A percentile compares a stretch with the other conserved stretches of the same genome.
Evolutionary conservation across 2,329 filamentous ascomycete species (phyloP).

Genomic region (Waltergamsia citrina): DNA sequence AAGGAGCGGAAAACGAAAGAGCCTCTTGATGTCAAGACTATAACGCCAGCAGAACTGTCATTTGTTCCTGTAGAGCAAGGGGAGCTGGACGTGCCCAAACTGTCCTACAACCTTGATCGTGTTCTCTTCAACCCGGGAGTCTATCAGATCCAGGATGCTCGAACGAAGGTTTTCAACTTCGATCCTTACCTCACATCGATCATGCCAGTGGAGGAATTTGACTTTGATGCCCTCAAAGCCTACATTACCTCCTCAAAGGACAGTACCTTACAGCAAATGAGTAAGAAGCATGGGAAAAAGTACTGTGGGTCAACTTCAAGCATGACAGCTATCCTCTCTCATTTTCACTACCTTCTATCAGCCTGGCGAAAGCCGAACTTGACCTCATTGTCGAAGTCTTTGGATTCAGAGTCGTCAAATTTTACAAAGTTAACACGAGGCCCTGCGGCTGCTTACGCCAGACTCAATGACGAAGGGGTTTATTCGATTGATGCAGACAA

Average conservation of each 20-base stretch:
- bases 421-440: slow-evolving; percentile 67
- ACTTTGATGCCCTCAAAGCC: slow-evolving; percentile 75
- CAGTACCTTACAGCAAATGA: slow-evolving; percentile 56
- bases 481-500: slow-evolving; percentile 98
- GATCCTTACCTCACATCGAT: slow-evolving; percentile 89
- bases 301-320: slow-evolving; percentile 95
- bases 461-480: slow-evolving; percentile 70
- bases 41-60: slow-evolving; percentile 7
- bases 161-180: slow-evolving; percentile 88
- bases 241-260: slow-evolving; percentile 94
- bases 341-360: slow-evolving; percentile 90
- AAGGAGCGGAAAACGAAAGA: not conserved
- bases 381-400: slow-evolving; percentile 55
- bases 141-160: slow-evolving; percentile 81
- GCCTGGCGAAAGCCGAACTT: slow-evolving; percentile 67
- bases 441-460: slow-evolving; percentile 73
- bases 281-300: slow-evolving; percentile 57
- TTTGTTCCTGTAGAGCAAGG: slow-evolving; percentile 20
- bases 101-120: slow-evolving; percentile 70
- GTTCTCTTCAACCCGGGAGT: slow-evolving; percentile 95
- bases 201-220: slow-evolving; percentile 88
- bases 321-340: slow-evolving; percentile 79
- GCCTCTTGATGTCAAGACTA: slow-evolving; percentile 1
- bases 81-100: slow-evolving; percentile 39
- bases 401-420: slow-evolving; percentile 47